Conservation (phyloP, 2,329 filamentous ascomycete genomes). For the Seiridium unicorne region DNA sequence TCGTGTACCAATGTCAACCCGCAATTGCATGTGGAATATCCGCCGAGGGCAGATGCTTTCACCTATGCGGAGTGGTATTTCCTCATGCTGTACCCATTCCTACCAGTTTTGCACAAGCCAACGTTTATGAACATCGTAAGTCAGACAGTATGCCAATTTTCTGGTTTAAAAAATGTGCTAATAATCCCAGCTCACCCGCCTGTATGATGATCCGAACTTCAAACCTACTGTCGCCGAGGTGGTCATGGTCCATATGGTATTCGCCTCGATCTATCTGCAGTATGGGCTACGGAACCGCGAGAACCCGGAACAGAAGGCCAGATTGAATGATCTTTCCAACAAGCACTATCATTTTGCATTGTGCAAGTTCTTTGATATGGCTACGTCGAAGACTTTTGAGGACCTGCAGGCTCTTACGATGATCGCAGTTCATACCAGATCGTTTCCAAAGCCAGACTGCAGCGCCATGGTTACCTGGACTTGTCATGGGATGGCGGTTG, state of each 20-base stretch:
- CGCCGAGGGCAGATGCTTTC: constrained; percentile 62
- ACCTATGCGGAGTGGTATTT: constrained; percentile 77
- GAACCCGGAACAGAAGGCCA: constrained; percentile 49
- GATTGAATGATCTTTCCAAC: constrained; percentile 65
- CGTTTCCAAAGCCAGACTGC: constrained; percentile 76
- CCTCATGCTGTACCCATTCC: constrained; percentile 66
- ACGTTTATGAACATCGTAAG: constrained; percentile 67
- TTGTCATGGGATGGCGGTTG: constrained; percentile 67
- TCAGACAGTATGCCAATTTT: constrained; percentile 8
- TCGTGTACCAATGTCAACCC: constrained; percentile 62
- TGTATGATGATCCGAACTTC: constrained; percentile 70
- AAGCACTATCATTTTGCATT: constrained; percentile 77
- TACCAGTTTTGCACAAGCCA: constrained; percentile 75
- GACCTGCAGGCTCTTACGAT: constrained; percentile 73
- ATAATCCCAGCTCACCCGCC: constrained; percentile 50
- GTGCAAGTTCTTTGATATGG: constrained; percentile 65
- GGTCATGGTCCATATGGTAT: constrained; percentile 75
- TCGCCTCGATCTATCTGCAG: constrained; percentile 76
- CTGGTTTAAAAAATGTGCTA: constrained; percentile 8
- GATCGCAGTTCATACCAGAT: constrained; percentile 70
- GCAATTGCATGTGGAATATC: constrained; percentile 56
- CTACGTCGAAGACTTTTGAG: constrained; percentile 58
- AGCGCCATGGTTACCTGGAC: constrained; percentile 67
- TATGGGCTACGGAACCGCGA: constrained; percentile 69
- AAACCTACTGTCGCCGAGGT: constrained; percentile 62